Evolutionary conservation across 768 basidiomycete genomes (phyloP), one percentile per base, ranked within the genome.

Genomic region (Cyclocybe cylindracea): DNA sequence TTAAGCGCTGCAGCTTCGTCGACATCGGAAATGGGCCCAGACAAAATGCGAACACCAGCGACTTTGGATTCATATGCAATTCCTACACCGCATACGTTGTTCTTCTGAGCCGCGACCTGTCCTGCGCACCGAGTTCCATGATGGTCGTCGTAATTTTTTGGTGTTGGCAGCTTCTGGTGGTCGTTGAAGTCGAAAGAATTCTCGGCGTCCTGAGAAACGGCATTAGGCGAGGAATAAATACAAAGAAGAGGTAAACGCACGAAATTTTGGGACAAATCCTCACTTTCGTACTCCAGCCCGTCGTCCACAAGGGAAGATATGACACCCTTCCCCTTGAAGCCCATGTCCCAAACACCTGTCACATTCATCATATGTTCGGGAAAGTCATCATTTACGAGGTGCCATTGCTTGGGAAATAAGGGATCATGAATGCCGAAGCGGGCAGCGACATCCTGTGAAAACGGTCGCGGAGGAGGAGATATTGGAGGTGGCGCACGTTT

Each of bases 101-200:
- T 99, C 65, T 90, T 91, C 10, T 79, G 85, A 1, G 97, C 97
- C 16, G 91, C 94, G 44, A 99, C 84, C 70, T 99, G 96, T 29
- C 97, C 97, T 1, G 96, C 96, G 67, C 97, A 99, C 2, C 97
- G 89, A 0, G 97, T 99, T 9, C 97, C 97, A 64, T 99, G 97
- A 60, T 92, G 91, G 60, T 99, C 97, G 57, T 98, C 95, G 19
- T 77, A 80, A 39, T 95, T 84, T 51, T 86, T 82, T 0, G 97
- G 97, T 33, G 87, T 87, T 8, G 97, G 97, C 5, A 98, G 76
- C 10, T 83, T 75, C 24, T 84, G 84, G 62, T 98, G 94, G 64
- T 96, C 94, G 67, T 99, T 99, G 69, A 94, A 99, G 68, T 99
- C 95, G 65, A 94, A 90, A 0, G 95, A 98, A 53, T 94, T 86